phyloP scores from a whole-genome alignment of 1,139 yeast genomes.

The Taiozyma sp. region DNA sequence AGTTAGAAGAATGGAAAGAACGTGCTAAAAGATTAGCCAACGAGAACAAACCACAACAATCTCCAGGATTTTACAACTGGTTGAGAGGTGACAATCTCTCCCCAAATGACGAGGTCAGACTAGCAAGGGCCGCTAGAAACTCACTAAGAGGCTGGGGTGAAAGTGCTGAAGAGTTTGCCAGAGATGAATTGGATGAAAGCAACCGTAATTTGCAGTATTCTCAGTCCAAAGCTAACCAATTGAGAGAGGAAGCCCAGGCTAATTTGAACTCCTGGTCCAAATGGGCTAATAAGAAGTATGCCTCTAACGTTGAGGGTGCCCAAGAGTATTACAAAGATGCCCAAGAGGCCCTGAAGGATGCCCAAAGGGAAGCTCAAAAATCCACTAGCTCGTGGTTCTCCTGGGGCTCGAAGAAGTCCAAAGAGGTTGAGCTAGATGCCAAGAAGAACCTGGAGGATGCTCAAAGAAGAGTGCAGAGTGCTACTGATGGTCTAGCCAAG shows the following conservation, averaged over 20 bases:
- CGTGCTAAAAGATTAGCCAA: conserved; percentile 16
- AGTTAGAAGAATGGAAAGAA: conserved; percentile 23
- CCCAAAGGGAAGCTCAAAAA: conserved; percentile 28
- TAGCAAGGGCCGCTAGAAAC: conserved; percentile 28
- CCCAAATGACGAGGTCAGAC: conserved; percentile 17
- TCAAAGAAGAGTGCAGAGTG: conserved; percentile 22
- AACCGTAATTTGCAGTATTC: conserved; percentile 11
- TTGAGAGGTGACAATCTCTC: conserved; percentile 19
- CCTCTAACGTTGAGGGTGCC: conserved; percentile 26
- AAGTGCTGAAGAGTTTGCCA: conserved; percentile 34
- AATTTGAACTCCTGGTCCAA: conserved; percentile 21
- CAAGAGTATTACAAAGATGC: conserved; percentile 26
- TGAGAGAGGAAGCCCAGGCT: conserved; percentile 9
- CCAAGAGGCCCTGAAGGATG: conserved; percentile 25
- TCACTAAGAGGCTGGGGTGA: conserved; percentile 42
- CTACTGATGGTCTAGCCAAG: conserved; percentile 20
- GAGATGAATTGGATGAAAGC: conserved; percentile 33
- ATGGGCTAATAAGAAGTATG: conserved; percentile 24
- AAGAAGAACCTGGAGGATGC: conserved; percentile 27
- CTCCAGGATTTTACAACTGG: conserved; percentile 22
- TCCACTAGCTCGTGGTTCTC: conserved; percentile 29
- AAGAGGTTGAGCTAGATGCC: conserved; percentile 28
- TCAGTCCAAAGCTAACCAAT: conserved; percentile 8
- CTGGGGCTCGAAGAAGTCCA: conserved; percentile 28
- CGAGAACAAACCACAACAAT: conserved; percentile 1